Evolutionary conservation across 352 stramenopile genomes (phyloP).

Genomic region (Globisporangium paddicum): DNA sequence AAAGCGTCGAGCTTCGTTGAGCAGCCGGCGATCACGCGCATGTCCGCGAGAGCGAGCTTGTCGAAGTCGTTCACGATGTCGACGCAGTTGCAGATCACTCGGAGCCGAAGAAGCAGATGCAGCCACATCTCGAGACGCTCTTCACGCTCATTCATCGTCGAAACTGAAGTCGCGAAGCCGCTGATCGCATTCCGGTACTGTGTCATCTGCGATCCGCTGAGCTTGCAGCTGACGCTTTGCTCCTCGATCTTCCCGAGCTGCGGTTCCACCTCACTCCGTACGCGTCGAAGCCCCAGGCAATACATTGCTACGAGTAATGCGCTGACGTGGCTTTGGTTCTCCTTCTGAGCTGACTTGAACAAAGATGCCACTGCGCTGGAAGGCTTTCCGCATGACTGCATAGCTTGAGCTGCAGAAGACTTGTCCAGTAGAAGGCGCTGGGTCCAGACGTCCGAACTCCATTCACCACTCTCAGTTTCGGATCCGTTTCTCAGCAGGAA

Average conservation of each 20-base stretch:
- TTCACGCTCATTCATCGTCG: constrained; percentile 29
- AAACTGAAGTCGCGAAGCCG: constrained; percentile 47
- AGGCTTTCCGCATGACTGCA: constrained; percentile 44
- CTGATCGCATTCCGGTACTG: constrained; percentile 67
- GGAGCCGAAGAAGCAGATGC: constrained; percentile 55
- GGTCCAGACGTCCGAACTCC: constrained; percentile 15
- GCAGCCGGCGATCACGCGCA: constrained; percentile 44
- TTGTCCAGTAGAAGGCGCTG: constrained; percentile 36
- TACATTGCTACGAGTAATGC: constrained; percentile 45
- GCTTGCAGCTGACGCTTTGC: constrained; percentile 58
- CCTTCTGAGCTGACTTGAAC: constrained; percentile 35
- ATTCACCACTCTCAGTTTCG: constrained; percentile 3
- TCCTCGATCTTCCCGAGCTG: constrained; percentile 82
- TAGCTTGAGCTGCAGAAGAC: constrained; percentile 29
- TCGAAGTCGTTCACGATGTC: constrained; percentile 73
- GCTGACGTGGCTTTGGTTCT: constrained; percentile 29
- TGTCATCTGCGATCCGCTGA: constrained; percentile 43
- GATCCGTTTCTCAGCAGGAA: constrained; percentile 40
- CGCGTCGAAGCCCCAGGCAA: constrained; percentile 58
- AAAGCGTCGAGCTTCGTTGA: constrained; percentile 66
- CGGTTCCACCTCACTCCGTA: constrained; percentile 71
- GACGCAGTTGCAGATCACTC: constrained; percentile 78
- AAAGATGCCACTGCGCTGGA: constrained; percentile 32
- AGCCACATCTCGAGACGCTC: constrained; percentile 63
- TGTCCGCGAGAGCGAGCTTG: constrained; percentile 68